Evolutionary conservation across 139 green algal species (phyloP).

Genomic region (Pseudopediastrum boryanum): DNA sequence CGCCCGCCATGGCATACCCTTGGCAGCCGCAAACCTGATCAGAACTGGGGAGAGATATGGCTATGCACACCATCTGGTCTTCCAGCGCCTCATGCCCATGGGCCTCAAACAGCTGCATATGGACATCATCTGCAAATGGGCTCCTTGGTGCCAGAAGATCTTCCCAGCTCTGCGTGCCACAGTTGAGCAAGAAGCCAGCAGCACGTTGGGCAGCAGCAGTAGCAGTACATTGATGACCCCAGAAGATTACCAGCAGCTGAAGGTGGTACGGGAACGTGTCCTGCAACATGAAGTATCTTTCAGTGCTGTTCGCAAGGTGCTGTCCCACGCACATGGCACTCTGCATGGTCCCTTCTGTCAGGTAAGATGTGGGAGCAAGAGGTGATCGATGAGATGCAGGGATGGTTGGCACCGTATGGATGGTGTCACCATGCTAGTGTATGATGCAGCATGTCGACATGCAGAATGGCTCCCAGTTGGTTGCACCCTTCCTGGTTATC

Average conservation of each 20-base stretch:
- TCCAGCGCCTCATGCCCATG: not conserved
- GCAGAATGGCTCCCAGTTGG: too few relatives aligned
- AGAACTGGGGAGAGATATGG: not conserved
- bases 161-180: not conserved
- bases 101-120: conserved; percentile 1
- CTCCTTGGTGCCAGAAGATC: not conserved
- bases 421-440: too few relatives aligned
- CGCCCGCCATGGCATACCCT: not conserved
- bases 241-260: not conserved
- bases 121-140: conserved; percentile 6
- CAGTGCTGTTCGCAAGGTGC: not conserved
- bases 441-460: too few relatives aligned
- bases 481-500: too few relatives aligned
- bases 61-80: not conserved
- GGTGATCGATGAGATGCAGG: too few relatives aligned
- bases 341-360: too few relatives aligned
- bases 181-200: not conserved
- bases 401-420: too few relatives aligned
- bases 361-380: too few relatives aligned
- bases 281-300: too few relatives aligned
- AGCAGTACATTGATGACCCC: not conserved
- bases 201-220: not conserved
- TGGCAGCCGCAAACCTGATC: not conserved
- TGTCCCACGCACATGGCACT: not conserved
- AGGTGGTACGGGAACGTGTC: not conserved